Conservation (phyloP, 805 yeast genomes). For the Wickerhamomyces chambardii region DNA sequence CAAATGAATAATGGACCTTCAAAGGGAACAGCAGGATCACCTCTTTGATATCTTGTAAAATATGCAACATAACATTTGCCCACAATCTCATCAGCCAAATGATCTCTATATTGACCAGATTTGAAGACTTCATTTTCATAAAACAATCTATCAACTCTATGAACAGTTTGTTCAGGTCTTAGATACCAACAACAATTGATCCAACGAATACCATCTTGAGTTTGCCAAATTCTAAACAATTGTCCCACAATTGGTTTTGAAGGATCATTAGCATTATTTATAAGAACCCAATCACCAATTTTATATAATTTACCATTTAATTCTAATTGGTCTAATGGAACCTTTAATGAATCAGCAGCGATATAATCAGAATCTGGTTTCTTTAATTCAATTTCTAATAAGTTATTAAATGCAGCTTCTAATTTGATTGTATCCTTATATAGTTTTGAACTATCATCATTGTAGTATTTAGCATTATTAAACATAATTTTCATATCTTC, state of each 20-base stretch:
- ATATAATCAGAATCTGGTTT: conserved; percentile 77
- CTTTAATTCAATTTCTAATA: conserved; percentile 59
- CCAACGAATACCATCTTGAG: conserved; percentile 75
- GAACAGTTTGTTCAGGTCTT: conserved; percentile 97
- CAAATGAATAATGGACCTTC: conserved; percentile 88
- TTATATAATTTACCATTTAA: conserved; percentile 64
- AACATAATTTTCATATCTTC: conserved; percentile 71
- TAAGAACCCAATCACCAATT: conserved; percentile 93
- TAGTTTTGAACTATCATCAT: conserved; percentile 47
- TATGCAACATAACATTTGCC: conserved; percentile 95
- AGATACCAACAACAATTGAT: conserved; percentile 97
- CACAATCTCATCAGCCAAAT: conserved; percentile 75
- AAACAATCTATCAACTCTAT: conserved; percentile 80
- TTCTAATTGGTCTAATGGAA: conserved; percentile 73
- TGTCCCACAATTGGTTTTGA: conserved; percentile 91
- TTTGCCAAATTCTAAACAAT: conserved; percentile 85
- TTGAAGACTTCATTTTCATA: conserved; percentile 94
- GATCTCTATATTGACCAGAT: conserved; percentile 95
- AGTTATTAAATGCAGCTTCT: conserved; percentile 48
- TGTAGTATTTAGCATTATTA: conserved; percentile 60
- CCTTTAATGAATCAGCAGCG: conserved; percentile 44
- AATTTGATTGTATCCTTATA: conserved; percentile 53
- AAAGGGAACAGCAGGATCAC: conserved; percentile 76
- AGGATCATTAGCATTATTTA: conserved; percentile 81
- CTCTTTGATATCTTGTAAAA: conserved; percentile 90